Conservation (phyloP, 1,284 basidiomycete species). For the Peniophora sp. region DNA sequence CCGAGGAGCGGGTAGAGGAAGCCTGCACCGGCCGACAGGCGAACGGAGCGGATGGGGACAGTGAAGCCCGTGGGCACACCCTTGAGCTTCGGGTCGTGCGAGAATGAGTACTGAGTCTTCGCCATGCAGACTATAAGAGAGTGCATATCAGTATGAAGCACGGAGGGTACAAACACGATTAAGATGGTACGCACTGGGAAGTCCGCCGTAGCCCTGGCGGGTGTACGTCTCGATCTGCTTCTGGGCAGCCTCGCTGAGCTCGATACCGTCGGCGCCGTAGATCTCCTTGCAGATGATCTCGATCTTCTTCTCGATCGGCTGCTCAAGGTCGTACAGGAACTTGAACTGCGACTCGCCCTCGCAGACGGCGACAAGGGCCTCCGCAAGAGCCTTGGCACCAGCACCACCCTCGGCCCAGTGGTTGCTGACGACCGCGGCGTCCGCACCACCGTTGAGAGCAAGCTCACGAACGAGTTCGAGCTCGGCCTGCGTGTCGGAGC, state of each 20-base stretch:
- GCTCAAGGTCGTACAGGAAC: constrained; percentile 84
- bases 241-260: constrained; percentile 75
- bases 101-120: constrained; percentile 97
- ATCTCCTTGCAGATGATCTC: constrained; percentile 81
- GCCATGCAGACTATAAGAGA: constrained; percentile 82
- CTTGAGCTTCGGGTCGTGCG: constrained; percentile 89
- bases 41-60: constrained; percentile 85
- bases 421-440: constrained; percentile 92
- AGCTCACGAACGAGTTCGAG: constrained; percentile 79
- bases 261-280: constrained; percentile 87
- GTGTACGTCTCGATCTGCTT: constrained; percentile 91
- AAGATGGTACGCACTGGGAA: constrained; percentile 61
- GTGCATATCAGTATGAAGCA: constrained; percentile 7
- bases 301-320: constrained; percentile 85
- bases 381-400: constrained; percentile 81
- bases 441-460: constrained; percentile 82
- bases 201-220: constrained; percentile 75
- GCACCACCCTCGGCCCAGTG: constrained; percentile 95
- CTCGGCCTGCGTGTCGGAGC: constrained; percentile 88
- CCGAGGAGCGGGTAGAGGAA: constrained; percentile 95
- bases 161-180: neutral
- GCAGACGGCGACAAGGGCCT: constrained; percentile 81
- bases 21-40: constrained; percentile 88
- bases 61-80: constrained; percentile 88
- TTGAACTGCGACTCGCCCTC: constrained; percentile 81